Base-by-base conservation (phyloP, 2,329 filamentous ascomycete genomes). In the Neofusicoccum sp. region DNA sequence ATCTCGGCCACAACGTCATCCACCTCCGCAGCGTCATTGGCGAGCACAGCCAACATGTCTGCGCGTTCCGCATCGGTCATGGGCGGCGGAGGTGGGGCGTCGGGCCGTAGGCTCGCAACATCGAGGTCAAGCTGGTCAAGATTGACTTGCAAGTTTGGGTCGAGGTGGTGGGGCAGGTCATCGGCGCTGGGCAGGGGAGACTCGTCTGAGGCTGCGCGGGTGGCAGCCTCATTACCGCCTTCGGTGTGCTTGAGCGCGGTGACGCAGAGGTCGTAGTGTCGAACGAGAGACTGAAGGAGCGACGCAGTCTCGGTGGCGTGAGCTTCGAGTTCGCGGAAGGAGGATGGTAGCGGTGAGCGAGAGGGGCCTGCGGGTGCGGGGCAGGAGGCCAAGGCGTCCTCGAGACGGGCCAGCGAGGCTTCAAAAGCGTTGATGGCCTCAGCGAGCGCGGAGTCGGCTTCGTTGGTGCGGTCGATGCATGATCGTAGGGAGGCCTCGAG, bases 251-350 rank as follows among this genome's bases (percentile, higher is more conserved):
- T 91, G 47, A 97, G 89, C 0, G 94, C 94, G 1, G 89, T 94
- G 12, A 96, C 91, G 75, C 94, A 97, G 67, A 96, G 86, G 75
- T 98, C 94, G 73, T 97, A 97, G 77, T 98, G 94, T 31, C 85
- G 86, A 6, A 92, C 93, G 3, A 98, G 81, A 0, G 90, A 92
- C 63, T 92, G 86, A 1, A 98, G 85, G 4, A 92, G 84, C 63
- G 89, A 84, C 4, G 93, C 94, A 87, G 96, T 94, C 69, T 89
- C 87, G 66, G 91, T 88, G 0, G 93, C 93, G 68, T 94, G 88
- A 12, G 82, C 82, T 67, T 93, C 87, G 39, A 96, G 83, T 2
- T 75, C 72, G 59, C 78, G 78, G 66, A 84, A 83, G 43, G 83
- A 72, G 8, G 71, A 69, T 0, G 81, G 79, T 48, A 85, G 78